phyloP scores from a whole-genome alignment of 2,329 filamentous ascomycete species.

The Pseudocercospora musae region DNA sequence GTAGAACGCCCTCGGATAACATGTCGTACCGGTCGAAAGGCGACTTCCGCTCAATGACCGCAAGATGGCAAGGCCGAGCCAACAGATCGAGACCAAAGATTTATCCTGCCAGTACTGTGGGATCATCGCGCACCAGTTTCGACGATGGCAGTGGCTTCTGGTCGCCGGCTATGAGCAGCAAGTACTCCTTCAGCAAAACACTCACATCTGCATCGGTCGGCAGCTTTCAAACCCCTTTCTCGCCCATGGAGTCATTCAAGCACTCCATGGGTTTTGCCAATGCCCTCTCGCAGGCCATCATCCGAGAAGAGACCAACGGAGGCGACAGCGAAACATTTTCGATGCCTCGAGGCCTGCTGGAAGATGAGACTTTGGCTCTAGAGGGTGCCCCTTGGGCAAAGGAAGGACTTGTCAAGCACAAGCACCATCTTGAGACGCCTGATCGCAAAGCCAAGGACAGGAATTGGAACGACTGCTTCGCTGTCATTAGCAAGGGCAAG shows the following conservation, averaged over 20 bases:
- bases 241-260: slow-evolving; percentile 66
- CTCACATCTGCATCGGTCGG: slow-evolving; percentile 90
- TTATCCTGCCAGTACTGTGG: slow-evolving; percentile 74
- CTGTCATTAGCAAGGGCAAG: slow-evolving; percentile 90
- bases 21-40: slow-evolving; percentile 63
- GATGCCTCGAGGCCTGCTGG: slow-evolving; percentile 56
- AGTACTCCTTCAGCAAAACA: slow-evolving; percentile 85
- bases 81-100: slow-evolving; percentile 75
- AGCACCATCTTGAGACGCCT: slow-evolving; percentile 86
- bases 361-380: slow-evolving; percentile 89
- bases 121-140: slow-evolving; percentile 88
- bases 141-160: slow-evolving; percentile 87
- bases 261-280: slow-evolving; percentile 98
- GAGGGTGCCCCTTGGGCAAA: slow-evolving; percentile 97
- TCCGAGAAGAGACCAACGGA: slow-evolving; percentile 71
- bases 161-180: slow-evolving; percentile 89
- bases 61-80: slow-evolving; percentile 71
- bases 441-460: slow-evolving; percentile 92
- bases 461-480: slow-evolving; percentile 93
- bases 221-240: slow-evolving; percentile 75
- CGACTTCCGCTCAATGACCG: slow-evolving; percentile 61
- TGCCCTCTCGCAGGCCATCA: slow-evolving; percentile 92
- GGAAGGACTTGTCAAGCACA: slow-evolving; percentile 92
- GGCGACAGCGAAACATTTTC: slow-evolving; percentile 37
- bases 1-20: slow-evolving; percentile 86